Conservation (phyloP, 2,329 filamentous ascomycete genomes). For the Torrubiella hemipterigena region DNA sequence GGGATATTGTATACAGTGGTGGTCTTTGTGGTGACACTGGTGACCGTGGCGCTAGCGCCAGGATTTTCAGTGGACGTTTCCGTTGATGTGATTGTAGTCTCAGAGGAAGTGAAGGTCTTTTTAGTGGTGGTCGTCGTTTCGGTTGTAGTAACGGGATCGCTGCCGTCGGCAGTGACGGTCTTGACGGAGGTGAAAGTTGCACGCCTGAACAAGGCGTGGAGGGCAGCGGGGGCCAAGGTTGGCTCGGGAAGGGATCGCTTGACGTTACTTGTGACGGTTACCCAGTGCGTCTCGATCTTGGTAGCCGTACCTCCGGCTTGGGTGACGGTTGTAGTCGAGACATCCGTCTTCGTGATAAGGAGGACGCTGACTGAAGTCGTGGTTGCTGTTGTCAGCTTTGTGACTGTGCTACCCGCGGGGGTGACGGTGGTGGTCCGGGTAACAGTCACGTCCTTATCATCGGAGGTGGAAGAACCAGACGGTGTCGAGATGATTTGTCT, state of each 20-base stretch:
- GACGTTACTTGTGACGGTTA: not conserved
- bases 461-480: no score
- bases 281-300: not conserved
- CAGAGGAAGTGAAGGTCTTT: slow-evolving; percentile 8
- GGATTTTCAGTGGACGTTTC: slow-evolving; percentile 21
- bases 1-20: slow-evolving; percentile 14
- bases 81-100: slow-evolving; percentile 17
- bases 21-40: slow-evolving; percentile 19
- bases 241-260: not conserved
- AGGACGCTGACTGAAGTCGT: not conserved
- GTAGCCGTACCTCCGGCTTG: not conserved
- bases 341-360: not conserved
- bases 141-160: slow-evolving; percentile 3
- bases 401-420: not conserved
- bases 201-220: slow-evolving; percentile 2
- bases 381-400: not conserved
- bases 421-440: not conserved
- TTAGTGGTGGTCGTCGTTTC: slow-evolving; percentile 8
- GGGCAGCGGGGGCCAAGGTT: not conserved
- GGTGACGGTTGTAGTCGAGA: not conserved
- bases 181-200: slow-evolving; percentile 16
- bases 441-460: not conserved
- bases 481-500: no score
- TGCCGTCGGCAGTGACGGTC: slow-evolving; percentile 15
- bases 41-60: slow-evolving; percentile 23